A percentile compares a stretch with the other conserved stretches of the same genome.
Evolutionary conservation across 441 rosid genomes (phyloP).

Genomic region (Populus hybrid): DNA sequence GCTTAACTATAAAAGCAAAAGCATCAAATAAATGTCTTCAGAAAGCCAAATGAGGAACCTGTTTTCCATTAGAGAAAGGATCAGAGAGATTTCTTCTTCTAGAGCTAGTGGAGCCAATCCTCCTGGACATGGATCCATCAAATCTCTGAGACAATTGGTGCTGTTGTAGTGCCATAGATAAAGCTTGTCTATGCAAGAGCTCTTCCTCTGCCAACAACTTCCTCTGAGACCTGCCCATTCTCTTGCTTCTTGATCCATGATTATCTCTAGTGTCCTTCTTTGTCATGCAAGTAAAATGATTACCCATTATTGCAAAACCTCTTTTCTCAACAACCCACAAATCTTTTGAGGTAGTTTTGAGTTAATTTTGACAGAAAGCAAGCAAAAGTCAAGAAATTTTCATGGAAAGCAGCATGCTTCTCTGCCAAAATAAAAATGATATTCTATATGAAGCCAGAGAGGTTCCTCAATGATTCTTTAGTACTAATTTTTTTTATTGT

Average conservation of each 20-base stretch:
- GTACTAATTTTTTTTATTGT: not conserved
- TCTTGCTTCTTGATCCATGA: constrained; percentile 56
- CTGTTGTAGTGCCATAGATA: constrained; percentile 81
- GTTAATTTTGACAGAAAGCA: not conserved
- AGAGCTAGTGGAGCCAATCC: constrained; percentile 82
- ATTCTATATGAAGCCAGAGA: not conserved
- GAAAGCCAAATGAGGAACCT: constrained; percentile 36
- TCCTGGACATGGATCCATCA: constrained; percentile 98
- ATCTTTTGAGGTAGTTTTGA: not conserved
- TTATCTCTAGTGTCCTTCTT: constrained; percentile 46
- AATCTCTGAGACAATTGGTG: no score
- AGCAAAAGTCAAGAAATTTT: constrained; percentile 4
- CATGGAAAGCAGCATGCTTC: not conserved
- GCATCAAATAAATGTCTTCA: not conserved
- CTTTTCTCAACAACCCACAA: constrained; percentile 8
- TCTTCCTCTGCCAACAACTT: constrained; percentile 64
- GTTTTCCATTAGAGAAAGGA: constrained; percentile 68
- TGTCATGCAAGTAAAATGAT: constrained; percentile 47
- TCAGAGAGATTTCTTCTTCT: constrained; percentile 61
- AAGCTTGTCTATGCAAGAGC: constrained; percentile 62
- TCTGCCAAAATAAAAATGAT: not conserved
- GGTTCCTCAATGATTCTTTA: not conserved
- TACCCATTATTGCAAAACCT: constrained; percentile 44
- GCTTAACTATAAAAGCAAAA: not conserved
- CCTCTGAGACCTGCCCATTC: constrained; percentile 70